phyloP scores from a whole-genome alignment of 495 filamentous ascomycete species.

The Penicillium fimorum region DNA sequence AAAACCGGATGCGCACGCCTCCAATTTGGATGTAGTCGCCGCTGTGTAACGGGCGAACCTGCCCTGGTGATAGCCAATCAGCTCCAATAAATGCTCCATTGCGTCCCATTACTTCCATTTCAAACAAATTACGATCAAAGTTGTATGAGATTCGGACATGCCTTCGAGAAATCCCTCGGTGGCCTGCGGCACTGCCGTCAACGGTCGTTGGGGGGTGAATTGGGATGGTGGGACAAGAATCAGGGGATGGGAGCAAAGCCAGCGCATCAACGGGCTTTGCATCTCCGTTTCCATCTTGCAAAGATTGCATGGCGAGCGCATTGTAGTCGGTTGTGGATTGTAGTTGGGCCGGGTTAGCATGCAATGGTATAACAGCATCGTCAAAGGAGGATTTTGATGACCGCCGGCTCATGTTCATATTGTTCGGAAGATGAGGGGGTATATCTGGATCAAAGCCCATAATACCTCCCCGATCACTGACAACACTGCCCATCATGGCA shows the following conservation, averaged over 20 bases:
- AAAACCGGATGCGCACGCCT: slow-evolving; percentile 68
- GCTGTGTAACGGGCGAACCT: slow-evolving; percentile 64
- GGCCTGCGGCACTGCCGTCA: slow-evolving; percentile 59
- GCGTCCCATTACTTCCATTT: slow-evolving; percentile 75
- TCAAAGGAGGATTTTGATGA: slow-evolving; percentile 49
- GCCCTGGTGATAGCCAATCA: slow-evolving; percentile 59
- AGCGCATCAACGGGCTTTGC: slow-evolving; percentile 42
- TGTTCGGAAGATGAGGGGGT: slow-evolving; percentile 39
- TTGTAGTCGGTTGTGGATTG: slow-evolving; percentile 47
- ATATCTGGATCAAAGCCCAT: slow-evolving; percentile 55
- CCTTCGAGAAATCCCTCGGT: slow-evolving; percentile 73
- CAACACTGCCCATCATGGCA: slow-evolving; percentile 49
- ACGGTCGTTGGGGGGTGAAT: slow-evolving; percentile 74
- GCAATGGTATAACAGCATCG: slow-evolving; percentile 37
- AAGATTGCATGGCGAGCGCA: slow-evolving; percentile 47
- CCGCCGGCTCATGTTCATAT: slow-evolving; percentile 42
- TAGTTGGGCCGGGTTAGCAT: slow-evolving; percentile 46
- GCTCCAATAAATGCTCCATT: slow-evolving; percentile 87
- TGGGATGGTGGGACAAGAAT: slow-evolving; percentile 71
- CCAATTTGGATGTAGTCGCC: slow-evolving; percentile 77
- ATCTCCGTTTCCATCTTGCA: slow-evolving; percentile 39
- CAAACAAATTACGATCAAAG: slow-evolving; percentile 67
- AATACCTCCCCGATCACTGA: slow-evolving; percentile 60
- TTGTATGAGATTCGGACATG: slow-evolving; percentile 86
- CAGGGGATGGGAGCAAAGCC: slow-evolving; percentile 45